Conservation (phyloP, 495 filamentous ascomycete species). For the Saxophila tyrrhenica region DNA sequence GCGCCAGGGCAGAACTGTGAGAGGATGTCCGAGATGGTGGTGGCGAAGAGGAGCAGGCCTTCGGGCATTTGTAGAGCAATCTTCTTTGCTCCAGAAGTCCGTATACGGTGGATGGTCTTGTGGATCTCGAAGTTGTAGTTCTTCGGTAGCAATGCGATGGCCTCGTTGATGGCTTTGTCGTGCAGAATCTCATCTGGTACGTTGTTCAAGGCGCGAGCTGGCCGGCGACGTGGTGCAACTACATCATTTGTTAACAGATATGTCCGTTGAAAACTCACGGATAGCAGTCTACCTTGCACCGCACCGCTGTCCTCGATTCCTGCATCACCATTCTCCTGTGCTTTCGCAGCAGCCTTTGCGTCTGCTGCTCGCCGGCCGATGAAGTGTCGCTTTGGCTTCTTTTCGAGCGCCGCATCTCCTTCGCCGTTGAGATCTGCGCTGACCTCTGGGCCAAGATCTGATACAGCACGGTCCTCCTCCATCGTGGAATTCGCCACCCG, state of each 20-base stretch:
- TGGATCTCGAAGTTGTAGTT: constrained; percentile 99
- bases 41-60: constrained; percentile 88
- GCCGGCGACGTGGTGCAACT: constrained; percentile 47
- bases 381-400: constrained; percentile 31
- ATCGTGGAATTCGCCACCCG: constrained; percentile 13
- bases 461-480: constrained; percentile 28
- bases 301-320: constrained; percentile 31
- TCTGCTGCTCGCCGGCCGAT: constrained; percentile 28
- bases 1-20: constrained; percentile 85
- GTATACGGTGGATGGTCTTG: constrained; percentile 93
- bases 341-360: constrained; percentile 23
- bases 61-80: constrained; percentile 95
- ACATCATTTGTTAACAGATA: neutral
- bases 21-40: constrained; percentile 94
- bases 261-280: neutral
- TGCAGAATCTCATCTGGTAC: constrained; percentile 78
- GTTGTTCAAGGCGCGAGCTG: constrained; percentile 71
- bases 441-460: constrained; percentile 25
- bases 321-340: constrained; percentile 16
- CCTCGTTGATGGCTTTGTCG: constrained; percentile 77
- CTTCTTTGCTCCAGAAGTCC: constrained; percentile 58
- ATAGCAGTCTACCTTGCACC: constrained; percentile 28
- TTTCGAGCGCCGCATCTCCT: constrained; percentile 18
- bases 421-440: constrained; percentile 24
- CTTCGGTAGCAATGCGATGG: constrained; percentile 71